phyloP scores from a whole-genome alignment of 176 grass and related monocot species.

The Bonia amplexicaulis region DNA sequence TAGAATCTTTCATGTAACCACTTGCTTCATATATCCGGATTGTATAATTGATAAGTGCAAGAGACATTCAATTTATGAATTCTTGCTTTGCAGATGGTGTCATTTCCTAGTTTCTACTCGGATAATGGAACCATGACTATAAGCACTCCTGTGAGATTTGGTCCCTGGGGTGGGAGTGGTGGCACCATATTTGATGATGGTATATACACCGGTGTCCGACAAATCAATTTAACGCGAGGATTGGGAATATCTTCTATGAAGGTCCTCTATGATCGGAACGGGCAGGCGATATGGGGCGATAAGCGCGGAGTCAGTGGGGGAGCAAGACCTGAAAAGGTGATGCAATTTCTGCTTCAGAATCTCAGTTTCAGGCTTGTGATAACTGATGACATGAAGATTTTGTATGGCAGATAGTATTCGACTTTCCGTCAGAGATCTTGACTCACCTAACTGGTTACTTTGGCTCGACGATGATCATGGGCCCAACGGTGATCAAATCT shows the following conservation, averaged over 20 bases:
- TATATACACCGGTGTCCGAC: constrained; percentile 67
- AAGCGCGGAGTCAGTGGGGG: constrained; percentile 63
- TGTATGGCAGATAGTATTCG: constrained; percentile 54
- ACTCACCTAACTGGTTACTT: constrained; percentile 86
- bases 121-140: constrained; percentile 46
- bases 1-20: background rate
- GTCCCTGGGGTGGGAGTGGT: constrained; percentile 82
- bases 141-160: constrained; percentile 58
- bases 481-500: constrained; percentile 69
- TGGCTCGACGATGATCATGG: constrained; percentile 69
- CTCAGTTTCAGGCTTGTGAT: background rate
- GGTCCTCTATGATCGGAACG: constrained; percentile 82
- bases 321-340: constrained; percentile 65
- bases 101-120: constrained; percentile 54
- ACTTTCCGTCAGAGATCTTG: constrained; percentile 83
- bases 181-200: constrained; percentile 98
- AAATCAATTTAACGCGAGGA: constrained; percentile 65
- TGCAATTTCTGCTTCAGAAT: background rate
- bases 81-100: constrained; percentile 41
- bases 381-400: background rate
- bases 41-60: background rate
- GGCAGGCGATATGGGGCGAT: constrained; percentile 84
- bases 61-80: background rate
- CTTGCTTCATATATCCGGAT: background rate
- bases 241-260: constrained; percentile 68